Conservation (phyloP, 225 moss, liverwort and hornwort genomes). For the Straminergon stramineum region DNA sequence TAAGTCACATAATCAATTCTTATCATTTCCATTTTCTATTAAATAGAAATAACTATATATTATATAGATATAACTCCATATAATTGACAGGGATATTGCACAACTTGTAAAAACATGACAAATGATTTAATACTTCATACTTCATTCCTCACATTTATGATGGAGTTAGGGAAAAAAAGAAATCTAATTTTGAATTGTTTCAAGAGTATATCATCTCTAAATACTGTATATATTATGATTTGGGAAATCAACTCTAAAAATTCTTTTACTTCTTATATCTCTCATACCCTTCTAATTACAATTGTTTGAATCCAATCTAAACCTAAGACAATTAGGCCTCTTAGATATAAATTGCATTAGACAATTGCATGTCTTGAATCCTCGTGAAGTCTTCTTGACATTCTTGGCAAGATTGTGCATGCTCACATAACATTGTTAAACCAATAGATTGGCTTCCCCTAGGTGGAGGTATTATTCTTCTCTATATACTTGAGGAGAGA, state of each 20-base stretch:
- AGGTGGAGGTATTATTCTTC: too few species aligned
- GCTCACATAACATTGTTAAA: too few species aligned
- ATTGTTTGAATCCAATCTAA: neutral
- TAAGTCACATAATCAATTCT: too few species aligned
- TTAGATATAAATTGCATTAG: neutral
- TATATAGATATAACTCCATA: too few species aligned
- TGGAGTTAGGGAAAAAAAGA: neutral
- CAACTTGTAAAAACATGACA: neutral
- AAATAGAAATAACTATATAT: neutral
- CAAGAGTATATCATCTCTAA: neutral
- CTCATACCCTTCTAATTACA: neutral
- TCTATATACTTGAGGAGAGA: too few species aligned
- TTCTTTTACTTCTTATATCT: neutral
- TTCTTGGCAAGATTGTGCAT: fast-evolving
- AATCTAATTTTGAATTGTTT: neutral
- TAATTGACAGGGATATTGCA: neutral
- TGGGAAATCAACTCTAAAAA: neutral
- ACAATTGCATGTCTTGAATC: neutral
- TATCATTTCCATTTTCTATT: neutral
- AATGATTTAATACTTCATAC: neutral
- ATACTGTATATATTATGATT: fast-evolving
- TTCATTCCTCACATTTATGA: neutral
- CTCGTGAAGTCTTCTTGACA: neutral
- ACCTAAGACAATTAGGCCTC: fast-evolving
- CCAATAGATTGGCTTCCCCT: too few species aligned